Evolutionary conservation across 306 rosid genomes (phyloP), one percentile per base, ranked within the genome.

Genomic region (Malus fusca): DNA sequence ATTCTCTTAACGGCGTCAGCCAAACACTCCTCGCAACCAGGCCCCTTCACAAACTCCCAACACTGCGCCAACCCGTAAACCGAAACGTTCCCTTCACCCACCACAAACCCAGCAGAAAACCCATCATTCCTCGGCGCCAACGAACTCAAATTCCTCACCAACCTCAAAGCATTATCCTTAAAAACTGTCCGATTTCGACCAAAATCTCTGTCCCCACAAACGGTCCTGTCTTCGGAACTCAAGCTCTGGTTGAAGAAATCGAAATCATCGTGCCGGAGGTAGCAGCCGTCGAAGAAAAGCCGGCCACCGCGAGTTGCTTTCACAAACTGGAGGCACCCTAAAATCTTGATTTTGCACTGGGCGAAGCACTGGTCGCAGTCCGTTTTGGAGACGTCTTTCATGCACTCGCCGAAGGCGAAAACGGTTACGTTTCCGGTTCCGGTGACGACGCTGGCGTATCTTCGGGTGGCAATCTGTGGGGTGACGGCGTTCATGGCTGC

Each of bases 61-160:
- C 97, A 91, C 83, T 89, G 94, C 75, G 86, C 97, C 92, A 89
- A 84, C 26, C 97, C 94, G 75, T 73, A 84, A 62, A 91, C 94
- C 10, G 69, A 74, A 2, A 80, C 80, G 68, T 89, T 87, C 51
- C 53, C 69, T 21, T 43, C 25, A 8, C 12, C 61, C 80, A 86
- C 80, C 82, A 84, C 80, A 44, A 56, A 70, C 23, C 85, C 89
- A 23, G 82, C 92, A 30, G 48, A 61, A 30, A 89, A 91, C 52
- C 92, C 92, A 43, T 75, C 84, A 35, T 83, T 84, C 53, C 51
- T 83, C 0, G 85, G 84, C n/a, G 92, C 90, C 69, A 51, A 76
- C 4, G 44, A 46, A 52, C 92, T 88, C 84, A 91, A 59, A 73
- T 89, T 87, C 74, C 78, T 75, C 67, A 82, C 87, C 83, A 91